These are phyloP conservation scores for Candolleomyces aberdarensis DNA, from an alignment of 768 basidiomycete genomes.

Conservation along the genomic window DNA sequence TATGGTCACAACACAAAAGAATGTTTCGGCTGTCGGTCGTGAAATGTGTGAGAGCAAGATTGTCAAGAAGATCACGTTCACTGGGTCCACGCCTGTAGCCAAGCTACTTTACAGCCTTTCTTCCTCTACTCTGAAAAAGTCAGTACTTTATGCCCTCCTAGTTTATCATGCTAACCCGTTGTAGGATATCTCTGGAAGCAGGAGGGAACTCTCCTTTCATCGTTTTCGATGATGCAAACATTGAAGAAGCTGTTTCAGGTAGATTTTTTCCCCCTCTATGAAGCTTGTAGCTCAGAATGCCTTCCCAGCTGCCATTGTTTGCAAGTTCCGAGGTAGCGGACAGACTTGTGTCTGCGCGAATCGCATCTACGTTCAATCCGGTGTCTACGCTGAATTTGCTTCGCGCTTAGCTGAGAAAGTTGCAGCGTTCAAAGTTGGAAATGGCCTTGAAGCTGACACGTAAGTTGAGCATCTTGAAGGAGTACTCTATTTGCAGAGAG, in stretches of 20 bases:
- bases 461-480: constrained; percentile 32
- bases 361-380: constrained; percentile 88
- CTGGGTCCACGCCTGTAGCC: constrained; percentile 82
- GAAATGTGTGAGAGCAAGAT: constrained; percentile 89
- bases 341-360: constrained; percentile 91
- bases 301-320: constrained; percentile 57
- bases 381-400: constrained; percentile 90
- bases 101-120: constrained; percentile 73
- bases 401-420: constrained; percentile 81
- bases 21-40: constrained; percentile 83
- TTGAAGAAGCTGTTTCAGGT: constrained; percentile 90
- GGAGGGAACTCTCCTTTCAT: constrained; percentile 97
- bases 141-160: constrained; percentile 14
- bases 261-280: constrained; percentile 11
- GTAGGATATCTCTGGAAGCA: constrained; percentile 74
- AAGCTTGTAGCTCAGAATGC: not conserved
- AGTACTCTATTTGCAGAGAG: not conserved
- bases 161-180: constrained; percentile 3
- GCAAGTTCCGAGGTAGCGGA: constrained; percentile 79
- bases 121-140: constrained; percentile 82
- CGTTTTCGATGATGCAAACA: constrained; percentile 93
- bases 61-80: constrained; percentile 90
- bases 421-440: constrained; percentile 81
- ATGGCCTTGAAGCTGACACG: constrained; percentile 78
- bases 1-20: constrained; percentile 83